Evolutionary conservation across 2,329 filamentous ascomycete genomes (phyloP).

Genomic region (Phialophora verrucosa): DNA sequence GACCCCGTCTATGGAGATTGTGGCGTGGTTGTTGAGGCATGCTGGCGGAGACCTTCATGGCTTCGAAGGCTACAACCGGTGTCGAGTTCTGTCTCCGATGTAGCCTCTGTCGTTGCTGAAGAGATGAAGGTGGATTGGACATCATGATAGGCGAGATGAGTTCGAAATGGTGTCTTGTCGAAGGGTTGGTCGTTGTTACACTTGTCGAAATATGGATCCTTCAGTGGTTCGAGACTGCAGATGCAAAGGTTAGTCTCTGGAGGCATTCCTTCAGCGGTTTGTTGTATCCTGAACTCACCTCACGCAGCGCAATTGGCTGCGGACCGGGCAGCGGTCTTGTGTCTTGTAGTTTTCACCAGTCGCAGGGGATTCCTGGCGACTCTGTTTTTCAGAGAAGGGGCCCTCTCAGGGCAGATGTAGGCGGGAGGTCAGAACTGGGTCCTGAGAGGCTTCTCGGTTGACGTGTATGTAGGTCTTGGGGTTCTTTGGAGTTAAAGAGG

Average conservation of each 20-base stretch:
- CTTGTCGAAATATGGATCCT: constrained; percentile 54
- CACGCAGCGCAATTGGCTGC: constrained; percentile 81
- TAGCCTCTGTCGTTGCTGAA: constrained; percentile 74
- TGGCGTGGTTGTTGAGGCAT: constrained; percentile 57
- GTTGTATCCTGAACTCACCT: constrained; percentile 59
- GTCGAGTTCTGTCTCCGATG: constrained; percentile 90
- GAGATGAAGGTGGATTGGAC: constrained; percentile 74
- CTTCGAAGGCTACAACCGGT: constrained; percentile 73
- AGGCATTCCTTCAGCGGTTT: not conserved
- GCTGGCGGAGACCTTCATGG: constrained; percentile 69
- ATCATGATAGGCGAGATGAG: constrained; percentile 78
- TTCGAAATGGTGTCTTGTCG: constrained; percentile 60
- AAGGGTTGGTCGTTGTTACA: constrained; percentile 55
- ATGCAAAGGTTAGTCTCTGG: constrained; percentile 12
- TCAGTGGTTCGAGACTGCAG: constrained; percentile 43
- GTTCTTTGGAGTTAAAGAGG: constrained; percentile 13
- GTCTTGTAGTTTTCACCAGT: constrained; percentile 36
- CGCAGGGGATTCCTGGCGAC: constrained; percentile 35
- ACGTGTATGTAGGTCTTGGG: constrained; percentile 24
- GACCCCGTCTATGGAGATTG: constrained; percentile 75
- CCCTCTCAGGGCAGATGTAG: constrained; percentile 38
- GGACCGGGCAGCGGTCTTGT: constrained; percentile 68
- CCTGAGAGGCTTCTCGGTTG: constrained; percentile 38
- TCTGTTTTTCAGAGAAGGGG: constrained; percentile 31
- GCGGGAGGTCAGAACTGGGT: constrained; percentile 28